Evolutionary conservation across 306 rosid genomes (phyloP).

Genomic region (Castanopsis chinensis): DNA sequence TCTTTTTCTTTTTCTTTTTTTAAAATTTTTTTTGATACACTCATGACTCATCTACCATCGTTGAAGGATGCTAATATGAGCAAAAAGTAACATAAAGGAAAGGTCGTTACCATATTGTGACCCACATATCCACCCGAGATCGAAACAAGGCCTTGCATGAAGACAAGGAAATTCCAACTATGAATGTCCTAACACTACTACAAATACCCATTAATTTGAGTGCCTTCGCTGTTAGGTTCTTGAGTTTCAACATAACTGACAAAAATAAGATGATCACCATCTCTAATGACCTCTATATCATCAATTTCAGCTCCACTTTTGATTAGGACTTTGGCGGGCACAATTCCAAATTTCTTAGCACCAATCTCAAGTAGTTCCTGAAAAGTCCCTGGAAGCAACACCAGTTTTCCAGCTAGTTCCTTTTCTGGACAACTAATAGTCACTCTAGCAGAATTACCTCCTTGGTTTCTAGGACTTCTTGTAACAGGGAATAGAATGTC

Average conservation of each 20-base stretch:
- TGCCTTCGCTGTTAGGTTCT: constrained; percentile 2
- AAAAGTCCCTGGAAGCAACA: constrained; percentile 61
- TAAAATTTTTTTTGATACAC: background rate
- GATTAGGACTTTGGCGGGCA: constrained; percentile 40
- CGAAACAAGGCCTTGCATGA: background rate
- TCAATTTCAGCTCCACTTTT: constrained; percentile 79
- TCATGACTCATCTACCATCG: background rate
- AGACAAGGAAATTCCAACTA: background rate
- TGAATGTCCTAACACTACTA: background rate
- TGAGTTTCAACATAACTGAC: constrained; percentile 18
- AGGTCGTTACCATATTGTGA: background rate
- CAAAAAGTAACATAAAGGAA: background rate
- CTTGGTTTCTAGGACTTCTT: constrained; percentile 18
- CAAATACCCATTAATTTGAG: constrained; percentile 4
- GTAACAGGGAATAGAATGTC: constrained; percentile 28
- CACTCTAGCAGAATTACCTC: constrained; percentile 43
- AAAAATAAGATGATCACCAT: constrained; percentile 76
- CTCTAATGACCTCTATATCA: constrained; percentile 75
- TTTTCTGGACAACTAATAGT: constrained; percentile 69
- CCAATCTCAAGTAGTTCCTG: constrained; percentile 72
- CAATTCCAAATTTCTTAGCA: constrained; percentile 56
- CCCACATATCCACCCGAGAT: background rate
- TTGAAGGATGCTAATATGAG: background rate
- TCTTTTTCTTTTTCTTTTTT: background rate
- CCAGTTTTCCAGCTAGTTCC: constrained; percentile 64